Evolutionary conservation across 2,329 filamentous ascomycete species (phyloP), one percentile per base, ranked within the genome.

Genomic region (Hymenoscyphus infarciens): DNA sequence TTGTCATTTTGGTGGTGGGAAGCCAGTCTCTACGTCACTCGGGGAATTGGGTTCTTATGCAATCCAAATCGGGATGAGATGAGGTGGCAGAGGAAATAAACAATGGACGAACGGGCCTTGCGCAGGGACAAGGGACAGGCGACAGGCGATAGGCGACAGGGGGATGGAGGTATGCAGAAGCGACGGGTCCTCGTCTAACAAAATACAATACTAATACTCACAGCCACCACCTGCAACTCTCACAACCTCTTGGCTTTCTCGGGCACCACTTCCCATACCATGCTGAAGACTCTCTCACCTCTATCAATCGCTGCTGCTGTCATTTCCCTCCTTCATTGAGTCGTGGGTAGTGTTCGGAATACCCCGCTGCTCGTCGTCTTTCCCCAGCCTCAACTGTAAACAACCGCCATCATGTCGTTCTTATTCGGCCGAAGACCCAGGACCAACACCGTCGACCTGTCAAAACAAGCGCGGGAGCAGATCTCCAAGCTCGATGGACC

Each of bases 371-470:
- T 56, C 25, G 59, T 53, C 52, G 22, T 35, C 29, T 19, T 31
- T 5, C 22, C 31, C 11, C 49, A 31, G 49, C 42, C 61, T 35
- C 58, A 38, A 58, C 33, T 15, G 54, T 60, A 61, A 64, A 62
- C 55, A 62, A 38, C 38, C 58, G 31, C 31, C 42, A 55, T 52
- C 52, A 91, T 91, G 88, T 86, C 87, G 55, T 91, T 90, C 77
- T 78, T 90, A 61, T 90, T 90, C 74, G 82, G 81, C 64, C 80
- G 82, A 70, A 87, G 75, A 81, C 81, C 68, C 81, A 83, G 66
- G 77, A 82, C 68, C 85, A 91, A 74, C 78, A 90, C 74, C 81
- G 83, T 64, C 80, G 81, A 75, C 80, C 82, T 75, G 55, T 71
- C 74, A 27, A 75, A 75, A 64, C 73, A 75, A 52, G 83, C 87